phyloP scores from a whole-genome alignment of 768 basidiomycete species.

The Omphalotus guepiniiformis region DNA sequence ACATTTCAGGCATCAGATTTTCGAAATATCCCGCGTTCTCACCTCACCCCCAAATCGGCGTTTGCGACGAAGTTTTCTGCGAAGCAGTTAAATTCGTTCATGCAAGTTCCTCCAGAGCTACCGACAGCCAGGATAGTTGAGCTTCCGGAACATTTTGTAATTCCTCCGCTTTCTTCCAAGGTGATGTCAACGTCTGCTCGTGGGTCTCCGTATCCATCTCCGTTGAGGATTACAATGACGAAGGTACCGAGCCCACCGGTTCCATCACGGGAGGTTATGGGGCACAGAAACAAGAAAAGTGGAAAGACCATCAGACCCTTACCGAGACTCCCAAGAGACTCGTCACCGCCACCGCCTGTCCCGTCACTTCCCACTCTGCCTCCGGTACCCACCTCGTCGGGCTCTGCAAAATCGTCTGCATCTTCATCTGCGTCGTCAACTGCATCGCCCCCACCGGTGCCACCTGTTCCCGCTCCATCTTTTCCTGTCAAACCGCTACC shows the following conservation, averaged over 20 bases:
- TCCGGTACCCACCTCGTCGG: not conserved
- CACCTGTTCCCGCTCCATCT: too few relatives aligned
- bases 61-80: not conserved
- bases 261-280: not conserved
- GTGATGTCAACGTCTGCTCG: too few relatives aligned
- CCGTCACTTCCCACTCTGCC: not conserved
- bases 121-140: not conserved
- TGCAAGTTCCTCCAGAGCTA: not conserved
- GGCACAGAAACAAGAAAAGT: not conserved
- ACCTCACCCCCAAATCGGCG: slow-evolving; percentile 2
- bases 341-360: not conserved
- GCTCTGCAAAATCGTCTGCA: not conserved
- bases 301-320: slow-evolving; percentile 2
- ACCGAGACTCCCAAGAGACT: slow-evolving; percentile 1
- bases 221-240: not conserved
- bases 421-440: too few relatives aligned
- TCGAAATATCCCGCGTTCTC: not conserved
- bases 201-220: too few relatives aligned
- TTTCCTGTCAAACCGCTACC: too few relatives aligned
- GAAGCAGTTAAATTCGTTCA: not conserved
- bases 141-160: slow-evolving; percentile 5
- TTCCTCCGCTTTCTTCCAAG: not conserved
- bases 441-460: too few relatives aligned
- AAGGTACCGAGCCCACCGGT: not conserved
- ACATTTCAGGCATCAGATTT: slow-evolving; percentile 1